phyloP scores from a whole-genome alignment of 805 yeast genomes.

The Saccharomycopsis oosterbeekiorum region DNA sequence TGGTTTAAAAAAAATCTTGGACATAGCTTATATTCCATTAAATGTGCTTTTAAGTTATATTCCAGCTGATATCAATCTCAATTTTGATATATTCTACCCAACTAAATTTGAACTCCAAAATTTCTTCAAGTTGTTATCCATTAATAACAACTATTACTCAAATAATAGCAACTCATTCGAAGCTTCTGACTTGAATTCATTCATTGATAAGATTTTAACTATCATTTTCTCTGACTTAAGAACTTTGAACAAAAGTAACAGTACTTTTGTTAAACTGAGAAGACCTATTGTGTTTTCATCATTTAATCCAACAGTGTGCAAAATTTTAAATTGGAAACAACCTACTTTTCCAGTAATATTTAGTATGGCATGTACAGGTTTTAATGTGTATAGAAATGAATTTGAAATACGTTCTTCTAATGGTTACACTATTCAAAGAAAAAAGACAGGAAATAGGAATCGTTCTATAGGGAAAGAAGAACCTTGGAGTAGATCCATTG shows the following conservation, averaged over 20 bases:
- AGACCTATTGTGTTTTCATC: slow-evolving; percentile 79
- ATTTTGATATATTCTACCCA: slow-evolving; percentile 71
- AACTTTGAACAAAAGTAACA: slow-evolving; percentile 27
- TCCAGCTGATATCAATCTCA: slow-evolving; percentile 53
- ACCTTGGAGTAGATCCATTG: slow-evolving; percentile 52
- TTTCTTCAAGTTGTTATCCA: slow-evolving; percentile 18
- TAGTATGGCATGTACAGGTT: slow-evolving; percentile 59
- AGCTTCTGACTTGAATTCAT: slow-evolving; percentile 48
- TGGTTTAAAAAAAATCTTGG: background rate
- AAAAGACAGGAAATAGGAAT: slow-evolving; percentile 9
- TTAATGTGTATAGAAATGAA: slow-evolving; percentile 22
- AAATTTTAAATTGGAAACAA: slow-evolving; percentile 94
- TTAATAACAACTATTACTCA: slow-evolving; percentile 1
- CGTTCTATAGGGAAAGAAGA: slow-evolving; percentile 24
- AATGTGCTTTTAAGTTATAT: slow-evolving; percentile 45
- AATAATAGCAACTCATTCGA: background rate
- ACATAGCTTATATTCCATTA: slow-evolving; percentile 41
- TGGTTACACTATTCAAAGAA: slow-evolving; percentile 26
- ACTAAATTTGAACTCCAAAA: slow-evolving; percentile 38
- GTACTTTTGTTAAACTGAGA: slow-evolving; percentile 26
- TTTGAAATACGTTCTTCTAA: slow-evolving; percentile 34
- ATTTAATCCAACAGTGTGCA: slow-evolving; percentile 81
- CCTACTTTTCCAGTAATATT: slow-evolving; percentile 94
- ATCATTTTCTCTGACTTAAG: slow-evolving; percentile 72
- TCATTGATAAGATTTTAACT: slow-evolving; percentile 63